Evolutionary conservation across 1,284 basidiomycete species (phyloP), one percentile per base, ranked within the genome.

Genomic region (Pseudozyma flocculosa): DNA sequence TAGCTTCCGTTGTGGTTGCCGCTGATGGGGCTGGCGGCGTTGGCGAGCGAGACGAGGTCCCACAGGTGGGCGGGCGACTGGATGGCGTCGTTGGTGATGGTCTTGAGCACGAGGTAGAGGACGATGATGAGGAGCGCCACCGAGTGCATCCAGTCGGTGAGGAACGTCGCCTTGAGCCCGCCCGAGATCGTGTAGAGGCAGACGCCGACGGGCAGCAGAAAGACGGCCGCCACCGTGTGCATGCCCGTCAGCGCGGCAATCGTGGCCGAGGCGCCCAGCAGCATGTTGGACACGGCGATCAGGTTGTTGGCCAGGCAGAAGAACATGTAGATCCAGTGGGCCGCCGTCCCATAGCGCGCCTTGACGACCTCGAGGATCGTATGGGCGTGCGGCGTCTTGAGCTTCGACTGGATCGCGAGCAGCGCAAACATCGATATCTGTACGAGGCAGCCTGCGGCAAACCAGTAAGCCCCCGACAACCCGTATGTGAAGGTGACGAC

Each of bases 1-100:
- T 87, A 87, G 3, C 82, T 83, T 1, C 86, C 86, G 21, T 82
- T 79, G 0, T 84, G 84, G 73, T 87, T 87, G 19, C 84, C 85
- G 0, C 78, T 50, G 19, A 87, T 83, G 0, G 52, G 55, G 37
- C 70, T 62, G 19, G 11, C 15, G 4, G 38, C 45, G 32, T 56
- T 54, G 3, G 61, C 70, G 14, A 32, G 22, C 34, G 41, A 48
- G 17, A 72, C 51, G 2, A 70, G 47, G 44, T 70, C 57, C 54
- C 63, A 73, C 14, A 75, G 53, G 43, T 68, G 57, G 3, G 50
- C 58, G 10, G 61, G 61, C 1, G 50, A 54, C 22, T 50, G 32
- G 5, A 72, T 41, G 1, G 55, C 61, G 2, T 45, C 41, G 19
- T 62, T 68, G 5, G 64, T 61, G 34, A 75, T 45, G n/a, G 70